Evolutionary conservation across 441 rosid genomes (phyloP).

Genomic region (Eugenia klotzschiana): DNA sequence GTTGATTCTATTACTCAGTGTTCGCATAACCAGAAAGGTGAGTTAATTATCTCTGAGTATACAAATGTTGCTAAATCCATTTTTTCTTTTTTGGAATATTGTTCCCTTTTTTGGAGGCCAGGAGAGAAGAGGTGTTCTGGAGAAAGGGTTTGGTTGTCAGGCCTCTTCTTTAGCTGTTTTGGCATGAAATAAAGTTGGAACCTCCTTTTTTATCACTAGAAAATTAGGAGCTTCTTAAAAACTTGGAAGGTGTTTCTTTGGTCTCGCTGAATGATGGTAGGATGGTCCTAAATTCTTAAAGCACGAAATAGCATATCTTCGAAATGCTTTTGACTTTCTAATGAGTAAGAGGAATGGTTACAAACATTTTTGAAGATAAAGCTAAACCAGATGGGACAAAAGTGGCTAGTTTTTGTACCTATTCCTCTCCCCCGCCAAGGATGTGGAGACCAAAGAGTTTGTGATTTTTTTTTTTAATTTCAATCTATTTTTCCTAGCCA

Average conservation of each 20-base stretch:
- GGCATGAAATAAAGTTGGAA: not conserved
- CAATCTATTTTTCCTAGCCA: not conserved
- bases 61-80: not conserved
- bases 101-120: not conserved
- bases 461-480: not conserved
- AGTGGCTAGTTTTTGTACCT: not conserved
- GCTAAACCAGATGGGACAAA: not conserved
- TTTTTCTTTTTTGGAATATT: not conserved
- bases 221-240: not conserved
- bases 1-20: slow-evolving; percentile 96
- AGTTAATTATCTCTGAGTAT: not conserved
- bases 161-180: not conserved
- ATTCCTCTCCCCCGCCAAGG: not conserved
- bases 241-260: not conserved
- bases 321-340: not conserved
- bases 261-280: not conserved
- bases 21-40: slow-evolving; percentile 92
- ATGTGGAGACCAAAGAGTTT: not conserved
- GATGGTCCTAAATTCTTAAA: not conserved
- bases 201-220: not conserved
- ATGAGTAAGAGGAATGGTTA: not conserved
- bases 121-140: not conserved
- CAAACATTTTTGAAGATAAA: not conserved
- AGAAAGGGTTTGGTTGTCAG: not conserved
- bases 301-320: not conserved